Percentiles rank a stretch among this genome's conserved stretches.
phyloP scores from a whole-genome alignment of 129 eudicot genomes.

The Ambrosia artemisiifolia region DNA sequence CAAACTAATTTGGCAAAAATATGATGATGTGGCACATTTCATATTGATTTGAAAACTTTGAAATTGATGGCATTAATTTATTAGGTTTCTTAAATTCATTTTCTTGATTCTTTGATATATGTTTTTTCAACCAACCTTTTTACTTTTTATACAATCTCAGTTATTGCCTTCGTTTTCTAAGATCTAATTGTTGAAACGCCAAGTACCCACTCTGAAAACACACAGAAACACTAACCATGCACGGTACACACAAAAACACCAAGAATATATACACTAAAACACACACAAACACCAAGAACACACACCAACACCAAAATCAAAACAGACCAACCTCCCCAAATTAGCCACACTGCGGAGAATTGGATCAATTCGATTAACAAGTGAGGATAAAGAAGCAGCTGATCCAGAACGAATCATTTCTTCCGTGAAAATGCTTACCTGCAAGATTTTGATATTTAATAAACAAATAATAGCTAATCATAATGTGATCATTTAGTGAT shows the following conservation, averaged over 20 bases:
- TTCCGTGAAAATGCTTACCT: slow-evolving; percentile 91
- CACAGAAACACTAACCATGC: not conserved
- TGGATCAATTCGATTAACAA: slow-evolving; percentile 95
- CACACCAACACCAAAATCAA: not conserved
- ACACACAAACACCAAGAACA: not conserved
- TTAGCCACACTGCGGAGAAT: slow-evolving; percentile 80
- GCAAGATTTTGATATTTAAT: slow-evolving; percentile 20
- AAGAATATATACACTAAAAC: not conserved
- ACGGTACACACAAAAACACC: not conserved
- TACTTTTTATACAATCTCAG: not conserved
- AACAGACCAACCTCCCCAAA: slow-evolving; percentile 78
- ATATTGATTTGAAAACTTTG: not conserved
- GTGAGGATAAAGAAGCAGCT: slow-evolving; percentile 94
- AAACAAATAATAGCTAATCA: not conserved
- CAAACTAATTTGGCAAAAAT: slow-evolving; percentile 7
- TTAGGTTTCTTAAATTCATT: not conserved
- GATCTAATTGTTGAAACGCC: not conserved
- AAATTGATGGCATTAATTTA: not conserved
- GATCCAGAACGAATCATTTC: slow-evolving; percentile 98
- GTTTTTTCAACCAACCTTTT: not conserved
- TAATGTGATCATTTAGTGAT: not conserved
- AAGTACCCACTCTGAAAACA: not conserved
- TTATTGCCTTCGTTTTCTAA: not conserved
- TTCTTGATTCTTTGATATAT: not conserved
- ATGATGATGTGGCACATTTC: not conserved